These are phyloP conservation scores for Mycena leptocephala DNA, from an alignment of 768 basidiomycete species.

Conservation along the genomic window DNA sequence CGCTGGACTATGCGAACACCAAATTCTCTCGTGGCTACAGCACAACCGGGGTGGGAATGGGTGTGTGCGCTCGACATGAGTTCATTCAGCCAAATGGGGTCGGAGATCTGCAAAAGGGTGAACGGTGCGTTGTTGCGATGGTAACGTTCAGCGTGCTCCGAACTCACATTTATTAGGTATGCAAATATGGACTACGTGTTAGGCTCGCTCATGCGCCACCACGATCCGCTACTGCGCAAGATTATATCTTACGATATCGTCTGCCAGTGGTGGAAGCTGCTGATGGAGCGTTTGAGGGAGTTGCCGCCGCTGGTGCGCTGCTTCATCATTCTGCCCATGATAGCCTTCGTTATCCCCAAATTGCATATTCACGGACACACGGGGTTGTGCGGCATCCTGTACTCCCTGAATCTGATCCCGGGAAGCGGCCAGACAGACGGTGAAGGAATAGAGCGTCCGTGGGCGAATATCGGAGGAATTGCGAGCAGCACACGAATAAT, in stretches of 20 bases:
- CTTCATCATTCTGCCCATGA: neutral
- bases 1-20: constrained; percentile 15
- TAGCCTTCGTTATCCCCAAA: neutral
- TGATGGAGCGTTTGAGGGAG: neutral
- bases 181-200: neutral
- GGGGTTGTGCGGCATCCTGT: neutral
- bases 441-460: neutral
- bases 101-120: constrained; percentile 41
- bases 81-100: constrained; percentile 32
- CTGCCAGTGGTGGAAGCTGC: neutral
- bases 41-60: too few relatives aligned
- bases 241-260: neutral
- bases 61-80: constrained; percentile 31
- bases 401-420: neutral
- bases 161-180: too few relatives aligned
- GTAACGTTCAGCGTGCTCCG: too few relatives aligned
- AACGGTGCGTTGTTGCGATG: constrained; percentile 35
- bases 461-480: neutral
- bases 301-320: neutral
- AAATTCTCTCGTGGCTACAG: too few relatives aligned
- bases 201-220: neutral
- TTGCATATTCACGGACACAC: neutral
- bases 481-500: neutral
- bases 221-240: neutral
- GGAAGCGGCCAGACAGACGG: too few relatives aligned